A percentile compares a stretch with the other conserved stretches of the same genome.
Conservation (phyloP, 306 rosid species). For the Dryas alaskensis region DNA sequence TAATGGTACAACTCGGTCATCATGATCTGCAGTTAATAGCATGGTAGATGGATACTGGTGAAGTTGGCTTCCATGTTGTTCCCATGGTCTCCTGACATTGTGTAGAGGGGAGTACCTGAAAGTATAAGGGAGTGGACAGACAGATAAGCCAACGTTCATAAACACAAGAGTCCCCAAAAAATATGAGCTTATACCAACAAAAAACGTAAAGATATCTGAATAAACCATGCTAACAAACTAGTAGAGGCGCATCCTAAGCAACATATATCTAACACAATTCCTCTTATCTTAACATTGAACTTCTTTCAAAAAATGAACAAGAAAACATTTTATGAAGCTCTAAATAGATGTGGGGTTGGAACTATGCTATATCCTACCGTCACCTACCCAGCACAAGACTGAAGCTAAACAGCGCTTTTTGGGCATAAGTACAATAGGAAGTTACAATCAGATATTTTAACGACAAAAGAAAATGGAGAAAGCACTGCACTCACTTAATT, state of each 20-base stretch:
- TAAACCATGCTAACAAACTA: not conserved
- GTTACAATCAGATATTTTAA: not conserved
- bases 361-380: not conserved
- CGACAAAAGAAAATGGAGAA: not conserved
- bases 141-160: not conserved
- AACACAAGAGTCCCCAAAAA: not conserved
- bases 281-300: not conserved
- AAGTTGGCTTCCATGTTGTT: constrained; percentile 37
- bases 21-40: constrained; percentile 97
- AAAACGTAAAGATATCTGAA: not conserved
- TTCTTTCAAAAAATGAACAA: not conserved
- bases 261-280: not conserved
- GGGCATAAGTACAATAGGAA: not conserved
- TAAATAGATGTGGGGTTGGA: not conserved
- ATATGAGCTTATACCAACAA: not conserved
- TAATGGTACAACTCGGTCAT: constrained; percentile 92
- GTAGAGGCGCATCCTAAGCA: not conserved
- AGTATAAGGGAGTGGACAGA: constrained; percentile 3
- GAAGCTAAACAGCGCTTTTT: not conserved
- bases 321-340: not conserved
- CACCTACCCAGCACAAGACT: not conserved
- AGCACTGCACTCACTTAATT: constrained; percentile 59
- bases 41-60: constrained; percentile 85
- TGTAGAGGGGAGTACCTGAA: constrained; percentile 92
- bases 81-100: constrained; percentile 93